Percentiles rank a stretch among this genome's conserved stretches.
phyloP scores from a whole-genome alignment of 139 green algal species.

The Closterium sp. region DNA sequence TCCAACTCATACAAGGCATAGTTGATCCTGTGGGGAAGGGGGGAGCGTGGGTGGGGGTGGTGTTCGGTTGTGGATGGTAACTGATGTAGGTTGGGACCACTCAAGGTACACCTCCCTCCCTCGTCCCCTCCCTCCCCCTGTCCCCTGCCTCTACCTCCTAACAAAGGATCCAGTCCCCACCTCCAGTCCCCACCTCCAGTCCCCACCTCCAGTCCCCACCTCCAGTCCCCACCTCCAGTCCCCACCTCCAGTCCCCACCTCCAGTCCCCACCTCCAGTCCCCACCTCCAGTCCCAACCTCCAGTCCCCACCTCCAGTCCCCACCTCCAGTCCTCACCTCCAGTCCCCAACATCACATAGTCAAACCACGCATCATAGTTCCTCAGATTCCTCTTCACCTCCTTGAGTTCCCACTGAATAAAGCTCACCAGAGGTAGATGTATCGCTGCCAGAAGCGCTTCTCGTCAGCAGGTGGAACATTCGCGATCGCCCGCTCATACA shows the following conservation, averaged over 20 bases:
- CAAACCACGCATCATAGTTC: no score
- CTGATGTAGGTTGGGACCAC: no score
- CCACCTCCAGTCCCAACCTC: no score
- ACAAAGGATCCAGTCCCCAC: no score
- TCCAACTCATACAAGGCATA: slow-evolving; percentile 96
- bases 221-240: no score
- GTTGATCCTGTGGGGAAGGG: slow-evolving; percentile 66
- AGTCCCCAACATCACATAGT: slow-evolving; percentile 22
- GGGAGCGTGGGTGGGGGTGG: no score
- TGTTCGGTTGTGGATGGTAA: no score
- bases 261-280: no score
- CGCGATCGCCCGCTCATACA: slow-evolving; percentile 91
- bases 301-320: slow-evolving; percentile 65
- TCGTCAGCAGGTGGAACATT: slow-evolving; percentile 84
- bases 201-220: slow-evolving; percentile 81
- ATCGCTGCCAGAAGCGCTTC: slow-evolving; percentile 94
- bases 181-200: no score
- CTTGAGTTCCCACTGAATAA: slow-evolving; percentile 39
- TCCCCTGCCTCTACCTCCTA: no score
- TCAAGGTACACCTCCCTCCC: slow-evolving; percentile 82
- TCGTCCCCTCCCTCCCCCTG: no score
- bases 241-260: no score
- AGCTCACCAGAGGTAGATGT: slow-evolving; percentile 93
- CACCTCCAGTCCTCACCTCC: neutral
- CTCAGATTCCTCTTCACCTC: slow-evolving; percentile 67